Conservation (phyloP, 2,329 filamentous ascomycete species). For the Botrytis paeoniae region DNA sequence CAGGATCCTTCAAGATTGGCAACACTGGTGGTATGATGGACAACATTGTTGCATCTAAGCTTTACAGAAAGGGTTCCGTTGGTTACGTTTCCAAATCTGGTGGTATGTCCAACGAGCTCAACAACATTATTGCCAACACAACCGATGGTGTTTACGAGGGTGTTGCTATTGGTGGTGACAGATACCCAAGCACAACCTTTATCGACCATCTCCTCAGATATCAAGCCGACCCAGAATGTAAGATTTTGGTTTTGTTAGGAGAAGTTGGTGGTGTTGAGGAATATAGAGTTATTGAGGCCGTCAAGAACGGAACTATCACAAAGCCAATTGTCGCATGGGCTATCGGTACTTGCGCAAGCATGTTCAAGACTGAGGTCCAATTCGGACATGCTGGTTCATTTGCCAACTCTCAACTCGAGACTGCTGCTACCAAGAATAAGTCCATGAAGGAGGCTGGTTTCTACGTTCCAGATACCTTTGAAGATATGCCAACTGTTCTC, state of each 20-base stretch:
- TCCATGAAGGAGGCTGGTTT: slow-evolving; percentile 93
- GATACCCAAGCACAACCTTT: slow-evolving; percentile 98
- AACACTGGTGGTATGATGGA: slow-evolving; percentile 99
- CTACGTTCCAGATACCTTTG: slow-evolving; percentile 91
- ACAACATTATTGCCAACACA: slow-evolving; percentile 97
- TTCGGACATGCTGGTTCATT: slow-evolving; percentile 98
- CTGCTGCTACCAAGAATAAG: slow-evolving; percentile 94
- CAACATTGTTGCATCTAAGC: slow-evolving; percentile 99
- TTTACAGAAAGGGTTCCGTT: slow-evolving; percentile 98
- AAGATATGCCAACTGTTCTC: slow-evolving; percentile 81
- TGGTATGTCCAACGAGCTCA: slow-evolving; percentile 99
- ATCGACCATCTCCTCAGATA: slow-evolving; percentile 98
- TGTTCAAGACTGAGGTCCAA: slow-evolving; percentile 99
- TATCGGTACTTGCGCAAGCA: slow-evolving; percentile 97
- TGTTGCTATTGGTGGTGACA: slow-evolving; percentile 98
- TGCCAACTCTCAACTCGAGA: slow-evolving; percentile 99
- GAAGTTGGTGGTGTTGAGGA: slow-evolving; percentile 99
- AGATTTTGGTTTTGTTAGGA: slow-evolving; percentile 92
- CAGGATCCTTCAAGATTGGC: slow-evolving; percentile 98
- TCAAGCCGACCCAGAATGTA: slow-evolving; percentile 95
- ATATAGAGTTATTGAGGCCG: slow-evolving; percentile 98
- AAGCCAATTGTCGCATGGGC: slow-evolving; percentile 99
- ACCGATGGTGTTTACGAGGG: slow-evolving; percentile 99
- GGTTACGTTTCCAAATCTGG: slow-evolving; percentile 99
- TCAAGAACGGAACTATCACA: slow-evolving; percentile 90